These are phyloP conservation scores for Pseudogymnoascus sp. DNA, from an alignment of 2,329 filamentous ascomycete species.

Conservation along the genomic window DNA sequence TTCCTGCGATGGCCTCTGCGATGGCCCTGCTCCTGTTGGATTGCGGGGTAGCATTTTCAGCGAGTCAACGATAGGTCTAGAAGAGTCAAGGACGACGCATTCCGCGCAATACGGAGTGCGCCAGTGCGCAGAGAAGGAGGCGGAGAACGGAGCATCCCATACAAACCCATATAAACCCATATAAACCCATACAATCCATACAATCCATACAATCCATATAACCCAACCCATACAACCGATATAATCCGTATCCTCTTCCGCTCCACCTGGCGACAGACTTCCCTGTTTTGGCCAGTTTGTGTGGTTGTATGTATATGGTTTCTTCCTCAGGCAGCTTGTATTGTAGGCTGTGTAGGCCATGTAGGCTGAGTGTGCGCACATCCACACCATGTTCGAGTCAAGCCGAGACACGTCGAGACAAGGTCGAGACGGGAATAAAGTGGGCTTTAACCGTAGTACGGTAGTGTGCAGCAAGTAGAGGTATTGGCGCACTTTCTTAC, in stretches of 20 bases:
- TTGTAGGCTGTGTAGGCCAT: background rate
- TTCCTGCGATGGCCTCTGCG: background rate
- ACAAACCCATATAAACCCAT: background rate
- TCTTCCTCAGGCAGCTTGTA: background rate
- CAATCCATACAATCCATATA: no score
- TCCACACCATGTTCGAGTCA: conserved; percentile 5
- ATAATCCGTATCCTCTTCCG: background rate
- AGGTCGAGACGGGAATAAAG: conserved; percentile 3
- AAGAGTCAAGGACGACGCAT: background rate
- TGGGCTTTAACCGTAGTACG: background rate
- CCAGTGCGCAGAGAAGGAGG: background rate
- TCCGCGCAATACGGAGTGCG: background rate
- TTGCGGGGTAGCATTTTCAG: background rate
- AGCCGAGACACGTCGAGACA: background rate
- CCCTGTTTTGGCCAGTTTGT: background rate
- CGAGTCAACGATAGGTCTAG: background rate
- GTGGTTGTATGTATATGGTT: background rate
- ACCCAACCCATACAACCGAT: background rate
- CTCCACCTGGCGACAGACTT: background rate
- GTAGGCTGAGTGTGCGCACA: background rate
- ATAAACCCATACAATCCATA: background rate
- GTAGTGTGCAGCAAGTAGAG: background rate
- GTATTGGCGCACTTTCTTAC: no score
- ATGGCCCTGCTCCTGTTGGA: background rate
- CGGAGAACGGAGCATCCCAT: background rate